Evolutionary conservation across 2,329 filamentous ascomycete genomes (phyloP).

Genomic region (Aspergillus luchuensis): DNA sequence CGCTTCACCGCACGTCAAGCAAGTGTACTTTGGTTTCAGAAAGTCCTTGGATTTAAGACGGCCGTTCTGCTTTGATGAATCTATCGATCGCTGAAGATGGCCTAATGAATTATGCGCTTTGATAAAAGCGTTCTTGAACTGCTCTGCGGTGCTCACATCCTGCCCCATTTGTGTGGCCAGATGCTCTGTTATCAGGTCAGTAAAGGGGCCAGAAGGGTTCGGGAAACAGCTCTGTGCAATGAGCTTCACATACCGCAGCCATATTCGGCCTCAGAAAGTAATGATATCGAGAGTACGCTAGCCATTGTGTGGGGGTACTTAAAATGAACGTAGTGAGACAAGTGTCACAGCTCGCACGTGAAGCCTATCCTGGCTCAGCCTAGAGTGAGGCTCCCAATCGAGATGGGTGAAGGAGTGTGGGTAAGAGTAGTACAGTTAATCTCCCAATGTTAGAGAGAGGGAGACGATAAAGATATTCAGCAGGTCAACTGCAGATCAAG

Average conservation of each 20-base stretch:
- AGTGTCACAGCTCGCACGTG: background rate
- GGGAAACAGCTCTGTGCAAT: background rate
- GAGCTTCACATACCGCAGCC: conserved; percentile 41
- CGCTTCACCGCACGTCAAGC: conserved; percentile 40
- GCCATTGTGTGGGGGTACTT: conserved; percentile 30
- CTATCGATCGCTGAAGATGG: conserved; percentile 28
- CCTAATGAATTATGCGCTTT: conserved; percentile 35
- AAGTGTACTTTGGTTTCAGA: conserved; percentile 44
- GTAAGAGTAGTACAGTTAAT: background rate
- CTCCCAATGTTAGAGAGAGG: background rate
- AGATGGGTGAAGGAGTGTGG: background rate
- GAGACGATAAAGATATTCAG: conserved; percentile 9
- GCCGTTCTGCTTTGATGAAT: conserved; percentile 22
- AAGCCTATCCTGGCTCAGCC: background rate
- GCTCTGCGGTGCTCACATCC: conserved; percentile 35
- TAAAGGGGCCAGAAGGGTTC: conserved; percentile 3
- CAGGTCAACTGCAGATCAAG: conserved; percentile 18
- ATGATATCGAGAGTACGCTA: conserved; percentile 35
- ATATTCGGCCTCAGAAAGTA: conserved; percentile 42
- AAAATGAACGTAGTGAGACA: background rate
- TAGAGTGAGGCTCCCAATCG: background rate
- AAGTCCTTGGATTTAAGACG: conserved; percentile 28
- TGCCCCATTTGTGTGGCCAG: conserved; percentile 37
- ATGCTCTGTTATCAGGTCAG: conserved; percentile 39
- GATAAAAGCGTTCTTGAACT: conserved; percentile 39